Percentiles rank a stretch among this genome's conserved stretches.
Conservation (phyloP, 148 eudicot species). For the Spergularia bocconei region DNA sequence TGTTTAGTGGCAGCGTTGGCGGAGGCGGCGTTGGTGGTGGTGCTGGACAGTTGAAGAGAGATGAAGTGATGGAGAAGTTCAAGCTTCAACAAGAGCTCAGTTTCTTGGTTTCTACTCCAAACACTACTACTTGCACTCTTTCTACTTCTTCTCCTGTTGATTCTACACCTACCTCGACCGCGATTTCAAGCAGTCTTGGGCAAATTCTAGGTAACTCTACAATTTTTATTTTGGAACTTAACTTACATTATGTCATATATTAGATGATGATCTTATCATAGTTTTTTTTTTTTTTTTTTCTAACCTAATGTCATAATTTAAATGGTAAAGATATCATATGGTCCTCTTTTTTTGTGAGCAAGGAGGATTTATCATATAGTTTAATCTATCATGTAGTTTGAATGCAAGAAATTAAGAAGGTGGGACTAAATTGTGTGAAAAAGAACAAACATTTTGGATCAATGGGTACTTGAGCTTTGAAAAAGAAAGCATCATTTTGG, state of each 20-base stretch:
- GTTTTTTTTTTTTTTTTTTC: too few species aligned
- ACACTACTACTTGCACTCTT: conserved; percentile 20
- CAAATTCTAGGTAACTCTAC: conserved; percentile 52
- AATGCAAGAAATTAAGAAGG: conserved; percentile 2
- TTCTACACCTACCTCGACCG: conserved; percentile 34
- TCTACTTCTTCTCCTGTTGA: conserved; percentile 27
- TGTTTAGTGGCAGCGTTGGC: conserved; percentile 33
- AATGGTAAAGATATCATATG: too few species aligned
- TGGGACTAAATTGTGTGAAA: background rate
- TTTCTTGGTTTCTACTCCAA: conserved; percentile 37
- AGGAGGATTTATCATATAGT: too few species aligned
- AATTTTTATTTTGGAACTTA: background rate
- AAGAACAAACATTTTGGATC: background rate
- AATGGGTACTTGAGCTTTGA: background rate
- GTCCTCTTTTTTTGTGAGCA: too few species aligned
- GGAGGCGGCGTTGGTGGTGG: conserved; percentile 36
- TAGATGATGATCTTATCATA: background rate
- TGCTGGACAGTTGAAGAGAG: conserved; percentile 30
- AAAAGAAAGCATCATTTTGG: background rate
- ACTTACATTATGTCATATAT: background rate
- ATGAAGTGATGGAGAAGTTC: conserved; percentile 39
- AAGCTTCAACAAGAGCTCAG: conserved; percentile 39
- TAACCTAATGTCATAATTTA: too few species aligned
- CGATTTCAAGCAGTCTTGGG: conserved; percentile 21
- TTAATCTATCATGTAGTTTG: background rate